phyloP scores from a whole-genome alignment of 2,329 filamentous ascomycete species.

The Endothia cerciana region DNA sequence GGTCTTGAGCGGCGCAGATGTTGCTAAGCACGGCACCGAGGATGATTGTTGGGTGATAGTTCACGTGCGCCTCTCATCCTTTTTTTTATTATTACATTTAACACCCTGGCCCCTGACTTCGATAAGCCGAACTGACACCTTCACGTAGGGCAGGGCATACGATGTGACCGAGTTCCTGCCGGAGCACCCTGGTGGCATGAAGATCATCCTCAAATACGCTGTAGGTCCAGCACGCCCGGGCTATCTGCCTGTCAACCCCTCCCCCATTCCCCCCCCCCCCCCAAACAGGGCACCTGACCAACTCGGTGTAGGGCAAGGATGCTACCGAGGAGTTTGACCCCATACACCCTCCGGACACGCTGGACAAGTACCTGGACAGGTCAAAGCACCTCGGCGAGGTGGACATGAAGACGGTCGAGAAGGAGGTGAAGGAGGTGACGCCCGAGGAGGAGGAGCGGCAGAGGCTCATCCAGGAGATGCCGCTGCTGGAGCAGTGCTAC shows the following conservation, averaged over 20 bases:
- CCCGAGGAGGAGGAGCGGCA: slow-evolving; percentile 66
- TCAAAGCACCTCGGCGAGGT: slow-evolving; percentile 89
- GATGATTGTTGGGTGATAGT: slow-evolving; percentile 93
- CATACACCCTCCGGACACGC: slow-evolving; percentile 84
- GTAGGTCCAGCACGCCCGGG: slow-evolving; percentile 41
- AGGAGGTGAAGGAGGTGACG: slow-evolving; percentile 68
- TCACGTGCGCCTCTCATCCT: slow-evolving; percentile 56
- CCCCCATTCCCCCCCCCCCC: no score
- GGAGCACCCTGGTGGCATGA: slow-evolving; percentile 87
- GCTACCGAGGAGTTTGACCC: slow-evolving; percentile 91
- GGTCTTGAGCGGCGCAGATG: slow-evolving; percentile 55
- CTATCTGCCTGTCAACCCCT: no score
- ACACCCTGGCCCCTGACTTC: neutral
- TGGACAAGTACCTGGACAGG: slow-evolving; percentile 80
- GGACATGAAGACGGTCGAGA: slow-evolving; percentile 75
- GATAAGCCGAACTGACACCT: slow-evolving; percentile 27
- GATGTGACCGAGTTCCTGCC: slow-evolving; percentile 90
- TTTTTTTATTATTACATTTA: neutral
- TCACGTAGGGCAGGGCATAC: slow-evolving; percentile 75
- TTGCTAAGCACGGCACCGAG: slow-evolving; percentile 73
- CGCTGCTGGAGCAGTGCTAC: slow-evolving; percentile 83
- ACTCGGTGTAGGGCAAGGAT: slow-evolving; percentile 72
- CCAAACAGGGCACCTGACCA: neutral
- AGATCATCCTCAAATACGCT: slow-evolving; percentile 96
- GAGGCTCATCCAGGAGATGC: slow-evolving; percentile 75